Conservation (phyloP, 2,329 filamentous ascomycete species). For the Arachnopeziza araneosa region DNA sequence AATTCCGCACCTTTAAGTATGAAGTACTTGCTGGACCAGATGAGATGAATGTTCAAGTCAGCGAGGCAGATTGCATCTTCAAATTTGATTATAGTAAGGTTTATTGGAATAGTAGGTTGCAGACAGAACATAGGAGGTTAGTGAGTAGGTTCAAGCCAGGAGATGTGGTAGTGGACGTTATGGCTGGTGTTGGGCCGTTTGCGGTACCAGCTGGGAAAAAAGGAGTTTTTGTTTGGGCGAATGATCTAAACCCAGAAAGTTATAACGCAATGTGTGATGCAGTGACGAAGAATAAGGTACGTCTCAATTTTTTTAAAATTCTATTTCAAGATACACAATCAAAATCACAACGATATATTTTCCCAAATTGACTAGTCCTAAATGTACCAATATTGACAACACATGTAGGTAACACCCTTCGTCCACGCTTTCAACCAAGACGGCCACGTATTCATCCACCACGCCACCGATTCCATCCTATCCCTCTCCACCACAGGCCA, state of each 20-base stretch:
- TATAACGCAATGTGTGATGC: constrained; percentile 66
- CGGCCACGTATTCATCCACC: constrained; percentile 72
- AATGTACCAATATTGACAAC: background rate
- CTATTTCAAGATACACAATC: background rate
- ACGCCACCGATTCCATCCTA: constrained; percentile 57
- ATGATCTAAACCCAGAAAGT: constrained; percentile 92
- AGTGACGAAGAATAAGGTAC: constrained; percentile 72
- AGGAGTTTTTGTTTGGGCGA: constrained; percentile 89
- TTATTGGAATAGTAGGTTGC: constrained; percentile 94
- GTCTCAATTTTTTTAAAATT: background rate
- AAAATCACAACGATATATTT: no score
- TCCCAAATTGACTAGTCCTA: background rate
- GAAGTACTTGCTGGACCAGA: constrained; percentile 80
- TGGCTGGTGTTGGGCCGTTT: constrained; percentile 96
- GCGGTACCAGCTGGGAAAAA: constrained; percentile 87
- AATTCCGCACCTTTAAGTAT: constrained; percentile 89
- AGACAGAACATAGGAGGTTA: constrained; percentile 81
- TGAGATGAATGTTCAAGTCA: constrained; percentile 77
- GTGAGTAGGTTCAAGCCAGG: constrained; percentile 72
- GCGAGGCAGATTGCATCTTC: constrained; percentile 81
- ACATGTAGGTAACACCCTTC: constrained; percentile 53
- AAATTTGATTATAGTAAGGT: constrained; percentile 92
- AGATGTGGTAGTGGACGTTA: constrained; percentile 90
- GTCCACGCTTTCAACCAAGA: constrained; percentile 79
- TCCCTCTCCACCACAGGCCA: constrained; percentile 44